These are phyloP conservation scores for Sugiyamaella marilandica DNA, from an alignment of 805 yeast species.

Conservation along the genomic window DNA sequence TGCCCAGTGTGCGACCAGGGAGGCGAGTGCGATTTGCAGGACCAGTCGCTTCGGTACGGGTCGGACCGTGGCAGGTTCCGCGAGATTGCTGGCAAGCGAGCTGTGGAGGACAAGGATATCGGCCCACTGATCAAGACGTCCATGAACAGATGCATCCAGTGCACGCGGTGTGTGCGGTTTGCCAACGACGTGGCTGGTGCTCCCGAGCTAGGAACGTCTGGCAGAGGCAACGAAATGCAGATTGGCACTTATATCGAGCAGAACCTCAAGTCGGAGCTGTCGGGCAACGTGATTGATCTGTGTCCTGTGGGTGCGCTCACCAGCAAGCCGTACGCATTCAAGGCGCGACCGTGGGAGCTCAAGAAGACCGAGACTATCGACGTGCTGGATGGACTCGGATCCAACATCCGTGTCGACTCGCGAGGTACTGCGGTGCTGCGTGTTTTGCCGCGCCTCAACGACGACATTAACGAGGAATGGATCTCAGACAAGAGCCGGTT, in stretches of 20 bases:
- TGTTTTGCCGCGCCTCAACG: conserved; percentile 79
- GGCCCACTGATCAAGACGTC: conserved; percentile 87
- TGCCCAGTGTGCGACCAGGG: conserved; percentile 94
- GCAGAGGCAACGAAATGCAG: conserved; percentile 90
- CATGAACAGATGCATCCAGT: conserved; percentile 89
- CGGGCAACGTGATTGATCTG: conserved; percentile 81
- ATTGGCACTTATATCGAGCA: conserved; percentile 85
- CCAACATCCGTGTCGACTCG: conserved; percentile 78
- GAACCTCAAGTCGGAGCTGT: conserved; percentile 76
- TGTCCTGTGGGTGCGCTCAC: conserved; percentile 94
- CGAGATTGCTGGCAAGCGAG: conserved; percentile 80
- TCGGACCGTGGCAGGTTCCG: conserved; percentile 80
- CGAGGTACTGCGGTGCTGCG: conserved; percentile 86
- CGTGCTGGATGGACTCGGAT: conserved; percentile 78
- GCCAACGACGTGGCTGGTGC: conserved; percentile 91
- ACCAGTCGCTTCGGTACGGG: conserved; percentile 78
- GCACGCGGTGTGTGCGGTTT: conserved; percentile 87
- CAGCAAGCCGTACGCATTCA: conserved; percentile 86
- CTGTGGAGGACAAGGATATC: conserved; percentile 84
- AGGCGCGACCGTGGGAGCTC: conserved; percentile 90
- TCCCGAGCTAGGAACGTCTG: conserved; percentile 82
- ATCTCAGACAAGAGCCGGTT: conserved; percentile 82
- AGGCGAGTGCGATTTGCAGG: conserved; percentile 91
- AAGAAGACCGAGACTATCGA: conserved; percentile 84
- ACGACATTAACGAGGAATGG: conserved; percentile 88